Base-by-base conservation (phyloP, 2,329 filamentous ascomycete genomes). In the Orbilia blumenaviensis region DNA sequence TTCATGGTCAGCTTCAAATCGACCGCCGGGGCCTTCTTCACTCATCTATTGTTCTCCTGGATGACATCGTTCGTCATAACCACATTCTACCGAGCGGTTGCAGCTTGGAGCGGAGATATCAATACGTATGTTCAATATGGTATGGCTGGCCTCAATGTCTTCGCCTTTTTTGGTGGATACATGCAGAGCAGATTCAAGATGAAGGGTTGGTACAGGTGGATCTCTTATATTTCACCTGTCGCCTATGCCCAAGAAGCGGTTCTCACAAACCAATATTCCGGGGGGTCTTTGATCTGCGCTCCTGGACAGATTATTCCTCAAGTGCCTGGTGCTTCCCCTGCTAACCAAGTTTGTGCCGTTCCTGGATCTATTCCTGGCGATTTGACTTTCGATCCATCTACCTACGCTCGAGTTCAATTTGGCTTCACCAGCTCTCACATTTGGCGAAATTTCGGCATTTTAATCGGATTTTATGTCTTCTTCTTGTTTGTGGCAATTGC, bases 401-500 rank as follows among this genome's bases (percentile, higher is more conserved):
- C 83, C 21, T 91, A 90, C 79, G 80, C 90, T 1, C 78, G 83
- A 8, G 84, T 84, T 0, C 85, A 85, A 6, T 91, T 87, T 81
- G 83, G 86, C 48, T 90, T 89, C 79, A 85, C 85, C 0, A 84
- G 88, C 16, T 83, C 82, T 25, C 85, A 91, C 79, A 82, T 90
- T 0, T 91, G 89, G 85, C 88, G 92, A 2, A 93, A 94, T 81
- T 93, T 92, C 80, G 92, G 90, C 32, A 89, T 94, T 2, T 83
- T 95, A 0, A 89, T 94, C 78, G 92, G 90, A 0, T 95, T 92
- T 78, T 87, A 89, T 0, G 85, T 92, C 0, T 86, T 93, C 3
- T 96, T 94, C 80, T 87, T 96, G 10, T 78, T 89, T 9, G 83
- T 94, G 29, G 94, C 92, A 0, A 86, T 91, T 3, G 78, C 91